Base-by-base conservation (phyloP, 305 asterid species). In the Ajuga reptans region DNA sequence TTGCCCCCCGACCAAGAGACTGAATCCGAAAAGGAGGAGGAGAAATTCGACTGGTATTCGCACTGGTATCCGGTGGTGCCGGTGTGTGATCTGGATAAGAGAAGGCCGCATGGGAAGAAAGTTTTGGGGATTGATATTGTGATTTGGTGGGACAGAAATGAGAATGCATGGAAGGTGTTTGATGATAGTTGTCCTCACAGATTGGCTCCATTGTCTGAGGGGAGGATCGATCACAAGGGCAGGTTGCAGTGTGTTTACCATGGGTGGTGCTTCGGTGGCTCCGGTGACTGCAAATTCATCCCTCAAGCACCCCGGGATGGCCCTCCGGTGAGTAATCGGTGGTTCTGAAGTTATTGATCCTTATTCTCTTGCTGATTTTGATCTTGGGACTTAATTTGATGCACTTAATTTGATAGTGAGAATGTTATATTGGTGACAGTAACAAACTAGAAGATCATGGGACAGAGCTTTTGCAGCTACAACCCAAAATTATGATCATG, bases 261-360 rank as follows among this genome's bases (percentile, higher is more conserved):
- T 71, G 98, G 97, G 2, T 92, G 98, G 97, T 90, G 97, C 72
- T 92, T 92, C 72, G 81, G 80, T 55, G 92, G 92, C 51, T 68
- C 89, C 27, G 98, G 98, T 37, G 97, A 88, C 71, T 92, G 97
- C 79, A 87, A 90, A 72, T 75, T 92, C 57, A 90, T 92, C 47
- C 98, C 97, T 67, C 98, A 92, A 74, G 97, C 98, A 0, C 96
- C 96, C 2, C 78, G 97, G 2, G 94, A 92, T 8, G 98, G 96
- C 49, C 96, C 94, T 77, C 95, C 90, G 91, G 97, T 92, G 75
- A 37, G 42, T 29, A 34, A 18, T 17, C 7, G 5, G 0, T 14
- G 17, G 18, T 8, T 34, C 39, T 45, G 6, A 66, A 14, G 36
- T 72, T 54, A 12, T 16, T 69, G 33, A 29, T 37, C 45, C 4